phyloP scores from a whole-genome alignment of 1,139 yeast species.

The Nakaseomyces nivariensis region DNA sequence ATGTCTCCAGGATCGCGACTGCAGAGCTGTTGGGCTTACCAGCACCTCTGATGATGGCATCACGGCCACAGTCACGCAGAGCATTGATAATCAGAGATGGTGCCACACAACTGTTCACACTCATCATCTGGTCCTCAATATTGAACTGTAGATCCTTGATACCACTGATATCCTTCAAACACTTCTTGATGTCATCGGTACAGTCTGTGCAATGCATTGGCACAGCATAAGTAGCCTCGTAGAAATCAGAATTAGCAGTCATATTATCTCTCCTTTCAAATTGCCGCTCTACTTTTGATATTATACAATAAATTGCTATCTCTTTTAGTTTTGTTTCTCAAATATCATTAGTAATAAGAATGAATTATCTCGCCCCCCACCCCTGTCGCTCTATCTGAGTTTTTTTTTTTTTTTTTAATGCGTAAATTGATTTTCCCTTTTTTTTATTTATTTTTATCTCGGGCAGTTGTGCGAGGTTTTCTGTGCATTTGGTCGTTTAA shows the following conservation, averaged over 20 bases:
- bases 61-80: slow-evolving; percentile 44
- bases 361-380: too few relatives aligned
- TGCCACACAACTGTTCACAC: slow-evolving; percentile 20
- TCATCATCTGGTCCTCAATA: slow-evolving; percentile 17
- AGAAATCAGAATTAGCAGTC: slow-evolving; percentile 13
- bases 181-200: slow-evolving; percentile 15
- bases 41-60: slow-evolving; percentile 86
- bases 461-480: not conserved
- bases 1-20: slow-evolving; percentile 77
- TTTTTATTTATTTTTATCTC: not conserved
- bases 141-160: slow-evolving; percentile 16
- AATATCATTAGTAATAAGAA: too few relatives aligned
- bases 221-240: slow-evolving; percentile 27
- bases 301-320: not conserved
- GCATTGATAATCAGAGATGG: slow-evolving; percentile 22
- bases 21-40: slow-evolving; percentile 86
- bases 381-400: not conserved
- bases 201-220: slow-evolving; percentile 22
- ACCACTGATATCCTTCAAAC: slow-evolving; percentile 14
- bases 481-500: not conserved
- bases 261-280: not conserved
- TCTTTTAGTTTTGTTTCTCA: not conserved
- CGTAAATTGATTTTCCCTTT: not conserved
- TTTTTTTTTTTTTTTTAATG: not conserved
- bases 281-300: too few relatives aligned